Evolutionary conservation across 2,329 filamentous ascomycete genomes (phyloP).

Genomic region (Capronia americana): DNA sequence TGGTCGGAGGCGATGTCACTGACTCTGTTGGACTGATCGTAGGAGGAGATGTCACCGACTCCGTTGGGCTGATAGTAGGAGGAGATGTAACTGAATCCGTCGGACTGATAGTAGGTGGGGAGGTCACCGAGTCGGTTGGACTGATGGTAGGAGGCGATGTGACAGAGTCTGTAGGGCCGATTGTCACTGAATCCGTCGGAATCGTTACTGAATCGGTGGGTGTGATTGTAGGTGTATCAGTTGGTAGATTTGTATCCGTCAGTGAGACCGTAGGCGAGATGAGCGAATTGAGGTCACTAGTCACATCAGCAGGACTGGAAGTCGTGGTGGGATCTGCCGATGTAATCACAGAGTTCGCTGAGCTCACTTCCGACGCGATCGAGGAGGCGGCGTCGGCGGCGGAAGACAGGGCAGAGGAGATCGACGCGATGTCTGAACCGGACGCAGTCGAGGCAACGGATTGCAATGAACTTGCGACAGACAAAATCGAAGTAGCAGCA

Average conservation of each 20-base stretch:
- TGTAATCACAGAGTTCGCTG: conserved; percentile 27
- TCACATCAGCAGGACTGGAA: conserved; percentile 20
- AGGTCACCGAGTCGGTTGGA: background rate
- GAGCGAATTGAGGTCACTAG: conserved; percentile 14
- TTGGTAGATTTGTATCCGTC: conserved; percentile 3
- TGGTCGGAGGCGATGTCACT: conserved; percentile 8
- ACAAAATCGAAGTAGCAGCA: conserved; percentile 33
- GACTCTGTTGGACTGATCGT: conserved; percentile 1
- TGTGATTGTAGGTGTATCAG: conserved; percentile 14
- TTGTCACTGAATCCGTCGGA: conserved; percentile 40
- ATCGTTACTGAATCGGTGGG: conserved; percentile 24
- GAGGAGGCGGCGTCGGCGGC: conserved; percentile 30
- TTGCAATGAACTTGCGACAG: conserved; percentile 33
- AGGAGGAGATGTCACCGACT: background rate
- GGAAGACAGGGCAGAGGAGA: conserved; percentile 34
- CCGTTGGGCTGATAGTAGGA: conserved; percentile 14
- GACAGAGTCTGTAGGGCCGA: conserved; percentile 7
- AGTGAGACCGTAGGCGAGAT: conserved; percentile 16
- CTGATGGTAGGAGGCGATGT: conserved; percentile 9
- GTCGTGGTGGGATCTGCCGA: conserved; percentile 22
- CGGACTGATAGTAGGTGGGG: background rate
- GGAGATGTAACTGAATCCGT: conserved; percentile 1
- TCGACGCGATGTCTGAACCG: conserved; percentile 28
- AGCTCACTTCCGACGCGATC: conserved; percentile 32
- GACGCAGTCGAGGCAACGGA: conserved; percentile 31